Evolutionary conservation across 768 basidiomycete genomes (phyloP).

Genomic region (Boletus rufocinnamomeus): DNA sequence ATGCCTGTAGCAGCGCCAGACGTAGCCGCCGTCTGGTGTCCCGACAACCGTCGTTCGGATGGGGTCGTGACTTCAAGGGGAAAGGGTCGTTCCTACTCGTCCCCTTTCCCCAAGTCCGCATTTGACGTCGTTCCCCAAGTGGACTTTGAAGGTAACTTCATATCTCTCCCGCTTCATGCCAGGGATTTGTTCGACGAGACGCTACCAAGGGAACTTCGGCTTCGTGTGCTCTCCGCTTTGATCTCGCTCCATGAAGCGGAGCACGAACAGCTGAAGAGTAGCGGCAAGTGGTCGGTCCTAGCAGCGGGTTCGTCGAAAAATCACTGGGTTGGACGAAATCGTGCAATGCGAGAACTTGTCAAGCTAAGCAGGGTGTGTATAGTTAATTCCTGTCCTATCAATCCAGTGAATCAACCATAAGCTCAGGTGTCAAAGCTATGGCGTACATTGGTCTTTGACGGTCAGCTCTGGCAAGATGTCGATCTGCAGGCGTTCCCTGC

Average conservation of each 20-base stretch:
- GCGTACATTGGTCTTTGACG: constrained; percentile 77
- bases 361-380: constrained; percentile 73
- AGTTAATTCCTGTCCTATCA: constrained; percentile 14
- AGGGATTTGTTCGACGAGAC: constrained; percentile 66
- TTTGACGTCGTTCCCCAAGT: constrained; percentile 57
- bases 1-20: constrained; percentile 9
- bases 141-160: constrained; percentile 50
- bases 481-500: constrained; percentile 65
- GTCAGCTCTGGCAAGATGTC: constrained; percentile 78
- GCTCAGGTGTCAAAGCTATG: constrained; percentile 75
- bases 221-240: constrained; percentile 58
- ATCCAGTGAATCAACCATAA: constrained; percentile 19
- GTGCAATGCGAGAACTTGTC: constrained; percentile 75
- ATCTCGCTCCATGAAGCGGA: constrained; percentile 62
- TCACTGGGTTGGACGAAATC: constrained; percentile 76
- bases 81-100: constrained; percentile 65
- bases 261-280: constrained; percentile 44
- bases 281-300: constrained; percentile 58
- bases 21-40: constrained; percentile 12
- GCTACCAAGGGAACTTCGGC: constrained; percentile 70
- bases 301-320: constrained; percentile 62
- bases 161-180: constrained; percentile 46
- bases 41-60: constrained; percentile 20
- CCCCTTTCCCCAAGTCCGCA: constrained; percentile 60
- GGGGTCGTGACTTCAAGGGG: constrained; percentile 36